Base-by-base conservation (phyloP, 129 eudicot species). In the Rutidosis leptorrhynchoides region DNA sequence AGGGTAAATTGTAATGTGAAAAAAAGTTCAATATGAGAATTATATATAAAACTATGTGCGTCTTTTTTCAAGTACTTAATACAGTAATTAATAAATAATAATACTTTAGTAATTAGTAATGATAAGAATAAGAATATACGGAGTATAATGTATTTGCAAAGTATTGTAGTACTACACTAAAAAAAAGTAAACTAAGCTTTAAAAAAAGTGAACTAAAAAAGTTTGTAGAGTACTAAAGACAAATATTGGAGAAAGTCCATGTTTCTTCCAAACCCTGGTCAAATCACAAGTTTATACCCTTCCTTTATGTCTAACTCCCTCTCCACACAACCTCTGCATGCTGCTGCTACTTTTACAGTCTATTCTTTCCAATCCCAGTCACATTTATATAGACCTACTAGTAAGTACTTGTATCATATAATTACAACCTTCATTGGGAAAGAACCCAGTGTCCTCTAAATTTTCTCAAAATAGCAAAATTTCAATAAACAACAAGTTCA, bases 271-370 rank as follows among this genome's bases (percentile, higher is more conserved):
- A 37, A 23, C 37, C 26, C 56, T 56, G 65, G 65, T 69, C 74
- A 69, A 69, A 69, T 69, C 74, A 69, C 74, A 69, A 58, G 74
- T 56, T 69, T 56, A 56, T 69, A 56, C 56, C 64, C 10, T 54
- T 10, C 19, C 3, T 54, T 35, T 57, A 14, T 62, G 25, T 62
- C 45, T 11, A 28, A 4, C 35, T 52, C 55, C 25, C 62, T 29
- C 65, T 37, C 65, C 74, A 56, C 74, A 68, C 63, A 55, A 35
- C 51, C 33, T 68, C 25, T 35, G 51, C 55, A 52, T 66, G 28
- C 5, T 32, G 28, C 5, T 32, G 7, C 27, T 43, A 28, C 16
- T 51, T 54, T 37, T 68, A 26, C 69, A 64, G 54, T 10, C 64
- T 68, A 68, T 32, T 55, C 37, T 32, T 23, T 52, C 33, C 29